Conservation (phyloP, 306 rosid genomes). For the Pyrus pyrifolia region DNA sequence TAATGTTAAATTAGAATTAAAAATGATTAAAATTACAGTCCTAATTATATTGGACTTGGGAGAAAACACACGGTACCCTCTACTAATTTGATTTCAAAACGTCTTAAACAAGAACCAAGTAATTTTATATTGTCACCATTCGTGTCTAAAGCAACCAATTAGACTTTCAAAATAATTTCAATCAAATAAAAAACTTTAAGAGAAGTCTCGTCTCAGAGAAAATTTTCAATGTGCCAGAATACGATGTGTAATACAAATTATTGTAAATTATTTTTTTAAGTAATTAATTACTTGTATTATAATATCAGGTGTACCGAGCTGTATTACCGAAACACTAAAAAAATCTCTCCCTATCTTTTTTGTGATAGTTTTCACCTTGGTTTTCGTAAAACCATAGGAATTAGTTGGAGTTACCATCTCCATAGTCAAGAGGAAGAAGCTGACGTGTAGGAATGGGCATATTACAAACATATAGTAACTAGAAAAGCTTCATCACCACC, state of each 20-base stretch:
- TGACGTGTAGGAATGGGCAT: constrained; percentile 15
- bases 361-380: constrained; percentile 7
- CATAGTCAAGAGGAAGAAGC: constrained; percentile 10
- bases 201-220: too few species aligned
- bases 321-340: too few species aligned
- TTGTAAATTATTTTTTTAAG: too few species aligned
- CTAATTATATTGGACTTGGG: neutral
- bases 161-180: neutral
- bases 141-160: constrained; percentile 1
- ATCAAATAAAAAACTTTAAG: neutral
- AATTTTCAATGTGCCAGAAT: too few species aligned
- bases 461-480: constrained; percentile 1
- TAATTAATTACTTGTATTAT: too few species aligned
- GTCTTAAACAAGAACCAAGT: neutral
- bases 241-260: too few species aligned
- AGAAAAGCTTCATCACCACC: constrained; percentile 20
- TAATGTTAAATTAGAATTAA: neutral
- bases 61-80: neutral
- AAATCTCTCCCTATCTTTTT: neutral
- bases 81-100: neutral
- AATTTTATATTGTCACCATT: neutral
- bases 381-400: constrained; percentile 17
- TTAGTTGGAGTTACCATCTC: constrained; percentile 5
- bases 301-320: too few species aligned
- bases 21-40: neutral